Evolutionary conservation across 345 rosid genomes (phyloP), one percentile per base, ranked within the genome.

Genomic region (Stellera chamaejasme): DNA sequence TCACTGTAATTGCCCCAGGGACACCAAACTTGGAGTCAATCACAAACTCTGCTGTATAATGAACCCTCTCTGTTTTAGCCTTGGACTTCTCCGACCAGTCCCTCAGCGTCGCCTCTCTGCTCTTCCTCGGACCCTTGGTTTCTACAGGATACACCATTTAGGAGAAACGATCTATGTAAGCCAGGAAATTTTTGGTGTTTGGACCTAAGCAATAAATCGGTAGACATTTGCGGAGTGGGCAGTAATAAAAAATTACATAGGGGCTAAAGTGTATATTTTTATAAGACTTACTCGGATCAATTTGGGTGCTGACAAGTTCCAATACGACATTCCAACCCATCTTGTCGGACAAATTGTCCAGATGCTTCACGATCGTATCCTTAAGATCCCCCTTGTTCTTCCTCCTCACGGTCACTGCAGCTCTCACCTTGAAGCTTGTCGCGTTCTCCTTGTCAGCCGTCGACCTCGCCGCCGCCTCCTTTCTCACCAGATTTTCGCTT

Each of bases 51-150:
- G 96, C 95, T 11, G 81, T 75, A 71, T 94, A 94, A 41, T 85
- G 94, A 51, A 94, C 97, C 59, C 76, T 77, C 63, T 94, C 99
- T 1, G 87, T 83, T 67, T 87, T 87, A 4, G 70, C 69, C 61
- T 79, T 82, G 46, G 83, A 63, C 61, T 90, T 90, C 82, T 87
- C 74, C 13, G 96, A 90, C 97, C 99, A 89, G 46, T 85, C 97
- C 39, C 69, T 75, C 15, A 94, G 63, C 50, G 66, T 87, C 39
- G 95, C 93, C 43, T 72, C 79, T 13, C 61, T 80, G 82, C 96
- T 94, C 66, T 71, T 90, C 90, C 79, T 89, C 41, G 95, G 79
- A 60, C 56, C 79, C 56, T 80, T 92, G n/a, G 90, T 84, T 67
- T 73, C 98, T 92, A 43, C 43, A 70, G 27, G 39, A 12, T 2